Evolutionary conservation across 2,329 filamentous ascomycete genomes (phyloP).

Genomic region (Colletotrichum cereale): DNA sequence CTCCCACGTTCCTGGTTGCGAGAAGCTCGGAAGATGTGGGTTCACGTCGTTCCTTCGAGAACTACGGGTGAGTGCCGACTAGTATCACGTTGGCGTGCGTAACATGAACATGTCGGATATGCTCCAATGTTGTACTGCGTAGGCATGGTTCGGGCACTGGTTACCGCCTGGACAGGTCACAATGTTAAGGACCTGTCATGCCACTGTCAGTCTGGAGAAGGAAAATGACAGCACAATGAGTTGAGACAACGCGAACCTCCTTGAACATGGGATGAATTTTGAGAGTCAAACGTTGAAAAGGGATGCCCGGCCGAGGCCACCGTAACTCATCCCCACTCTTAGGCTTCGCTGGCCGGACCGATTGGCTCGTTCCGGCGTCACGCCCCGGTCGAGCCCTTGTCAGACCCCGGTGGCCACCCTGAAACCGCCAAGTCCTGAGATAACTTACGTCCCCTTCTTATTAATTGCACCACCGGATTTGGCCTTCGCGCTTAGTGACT

Average conservation of each 20-base stretch:
- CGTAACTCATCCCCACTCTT: constrained; percentile 2
- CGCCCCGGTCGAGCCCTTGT: constrained; percentile 8
- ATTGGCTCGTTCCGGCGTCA: constrained; percentile 27
- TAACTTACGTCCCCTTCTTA: constrained; percentile 35
- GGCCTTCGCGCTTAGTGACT: constrained; percentile 27
- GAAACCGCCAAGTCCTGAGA: constrained; percentile 39
- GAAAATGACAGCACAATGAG: constrained; percentile 1
- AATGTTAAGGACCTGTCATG: not conserved
- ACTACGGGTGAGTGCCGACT: constrained; percentile 30
- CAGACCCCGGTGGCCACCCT: constrained; percentile 36
- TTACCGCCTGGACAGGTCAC: not conserved
- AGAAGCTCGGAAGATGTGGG: not conserved
- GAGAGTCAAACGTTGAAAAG: not conserved
- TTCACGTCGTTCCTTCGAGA: not conserved
- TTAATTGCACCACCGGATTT: constrained; percentile 34
- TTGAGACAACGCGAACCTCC: constrained; percentile 25
- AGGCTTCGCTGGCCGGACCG: constrained; percentile 35
- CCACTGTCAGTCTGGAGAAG: constrained; percentile 16
- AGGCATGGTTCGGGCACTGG: not conserved
- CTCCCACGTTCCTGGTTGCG: constrained; percentile 8
- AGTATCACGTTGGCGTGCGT: constrained; percentile 24
- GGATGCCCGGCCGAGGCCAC: not conserved
- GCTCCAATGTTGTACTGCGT: not conserved
- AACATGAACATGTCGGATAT: not conserved
- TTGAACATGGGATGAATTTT: constrained; percentile 17